A percentile compares a stretch with the other conserved stretches of the same genome.
phyloP scores from a whole-genome alignment of 73 alveolate species.

The Durusdinium trenchii region DNA sequence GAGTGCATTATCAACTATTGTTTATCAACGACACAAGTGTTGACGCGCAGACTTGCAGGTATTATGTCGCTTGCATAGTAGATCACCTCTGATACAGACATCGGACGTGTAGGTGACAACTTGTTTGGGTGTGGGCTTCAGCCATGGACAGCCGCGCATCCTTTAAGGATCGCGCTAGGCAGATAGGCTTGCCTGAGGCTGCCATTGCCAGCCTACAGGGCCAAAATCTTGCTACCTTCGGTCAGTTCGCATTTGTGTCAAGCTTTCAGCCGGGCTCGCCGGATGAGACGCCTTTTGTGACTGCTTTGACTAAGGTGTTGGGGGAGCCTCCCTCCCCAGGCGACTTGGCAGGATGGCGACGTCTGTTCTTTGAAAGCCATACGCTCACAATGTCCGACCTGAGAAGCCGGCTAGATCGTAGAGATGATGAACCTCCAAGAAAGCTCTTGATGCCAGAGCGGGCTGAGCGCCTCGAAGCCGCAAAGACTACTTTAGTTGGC shows the following conservation, averaged over 20 bases:
- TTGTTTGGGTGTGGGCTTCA: too few species aligned
- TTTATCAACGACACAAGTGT: too few species aligned
- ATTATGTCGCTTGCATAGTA: too few species aligned
- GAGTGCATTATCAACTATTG: too few species aligned
- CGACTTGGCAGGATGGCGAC: not conserved
- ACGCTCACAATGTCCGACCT: not conserved
- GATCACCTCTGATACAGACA: too few species aligned
- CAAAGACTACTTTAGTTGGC: not conserved
- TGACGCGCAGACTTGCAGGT: too few species aligned
- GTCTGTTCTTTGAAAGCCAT: not conserved
- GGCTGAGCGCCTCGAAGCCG: not conserved
- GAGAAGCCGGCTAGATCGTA: not conserved
- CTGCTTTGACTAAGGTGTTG: not conserved
- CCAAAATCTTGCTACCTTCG: not conserved
- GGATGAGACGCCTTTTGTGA: not conserved
- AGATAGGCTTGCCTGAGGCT: not conserved
- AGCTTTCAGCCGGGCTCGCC: not conserved
- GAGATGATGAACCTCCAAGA: not conserved
- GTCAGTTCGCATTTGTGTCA: not conserved
- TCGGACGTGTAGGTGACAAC: too few species aligned
- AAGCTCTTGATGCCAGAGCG: constrained; percentile 19
- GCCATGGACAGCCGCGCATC: not conserved
- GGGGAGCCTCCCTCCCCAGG: not conserved
- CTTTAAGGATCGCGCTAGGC: not conserved
- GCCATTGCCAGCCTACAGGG: not conserved